phyloP scores from a whole-genome alignment of 2,329 filamentous ascomycete species.

The Daldinia sp. region DNA sequence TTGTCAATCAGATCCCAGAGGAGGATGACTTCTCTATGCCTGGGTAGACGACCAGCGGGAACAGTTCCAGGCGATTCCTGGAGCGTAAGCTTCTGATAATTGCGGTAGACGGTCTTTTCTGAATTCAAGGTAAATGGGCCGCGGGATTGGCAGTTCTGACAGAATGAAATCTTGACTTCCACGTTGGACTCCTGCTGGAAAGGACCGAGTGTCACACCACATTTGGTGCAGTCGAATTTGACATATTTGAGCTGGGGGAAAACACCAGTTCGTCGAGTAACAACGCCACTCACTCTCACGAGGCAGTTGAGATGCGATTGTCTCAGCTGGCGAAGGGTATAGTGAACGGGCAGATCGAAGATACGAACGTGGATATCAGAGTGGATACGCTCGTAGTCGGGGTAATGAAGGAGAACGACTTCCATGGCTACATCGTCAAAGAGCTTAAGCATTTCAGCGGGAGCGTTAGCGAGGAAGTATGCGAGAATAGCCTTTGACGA shows the following conservation, averaged over 20 bases:
- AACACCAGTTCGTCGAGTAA: constrained; percentile 92
- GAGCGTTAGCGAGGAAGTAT: constrained; percentile 95
- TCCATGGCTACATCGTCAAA: constrained; percentile 98
- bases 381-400: constrained; percentile 97
- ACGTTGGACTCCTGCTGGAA: constrained; percentile 98
- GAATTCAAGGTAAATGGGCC: constrained; percentile 96
- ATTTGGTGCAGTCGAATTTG: constrained; percentile 97
- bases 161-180: constrained; percentile 96
- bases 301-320: constrained; percentile 97
- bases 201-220: constrained; percentile 88
- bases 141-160: constrained; percentile 94
- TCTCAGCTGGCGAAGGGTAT: constrained; percentile 93
- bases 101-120: constrained; percentile 97
- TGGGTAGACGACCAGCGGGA: constrained; percentile 91
- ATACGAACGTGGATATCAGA: constrained; percentile 98
- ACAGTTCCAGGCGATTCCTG: constrained; percentile 98
- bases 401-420: constrained; percentile 93
- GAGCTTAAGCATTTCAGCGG: constrained; percentile 93
- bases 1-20: constrained; percentile 97
- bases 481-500: constrained; percentile 92
- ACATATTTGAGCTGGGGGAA: constrained; percentile 99
- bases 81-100: constrained; percentile 97
- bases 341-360: constrained; percentile 91
- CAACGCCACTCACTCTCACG: constrained; percentile 92
- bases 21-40: constrained; percentile 93